Percentiles rank a stretch among this genome's conserved stretches.
Evolutionary conservation across 2,329 filamentous ascomycete species (phyloP).

Genomic region (Epicoccum nigrum): DNA sequence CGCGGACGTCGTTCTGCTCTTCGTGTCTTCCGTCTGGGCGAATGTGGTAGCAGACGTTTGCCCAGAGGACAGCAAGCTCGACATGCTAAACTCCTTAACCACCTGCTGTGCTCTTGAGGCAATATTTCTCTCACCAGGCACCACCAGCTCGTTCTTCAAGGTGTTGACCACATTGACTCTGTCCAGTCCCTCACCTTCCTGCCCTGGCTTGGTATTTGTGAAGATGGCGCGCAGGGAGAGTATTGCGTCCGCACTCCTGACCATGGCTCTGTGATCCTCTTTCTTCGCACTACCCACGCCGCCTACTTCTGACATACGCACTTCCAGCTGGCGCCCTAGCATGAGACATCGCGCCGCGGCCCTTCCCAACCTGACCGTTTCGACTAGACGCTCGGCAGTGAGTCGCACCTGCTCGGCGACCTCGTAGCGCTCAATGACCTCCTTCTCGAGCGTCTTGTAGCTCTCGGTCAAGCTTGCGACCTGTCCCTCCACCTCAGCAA

Average conservation of each 20-base stretch:
- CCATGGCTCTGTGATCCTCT: constrained; percentile 77
- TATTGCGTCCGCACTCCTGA: constrained; percentile 82
- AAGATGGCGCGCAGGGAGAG: constrained; percentile 77
- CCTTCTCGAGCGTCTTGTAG: constrained; percentile 82
- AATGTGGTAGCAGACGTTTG: constrained; percentile 55
- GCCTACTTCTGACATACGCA: constrained; percentile 76
- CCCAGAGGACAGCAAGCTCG: constrained; percentile 53
- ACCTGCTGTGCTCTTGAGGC: constrained; percentile 76
- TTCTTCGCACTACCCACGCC: constrained; percentile 57
- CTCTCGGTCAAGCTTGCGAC: constrained; percentile 80
- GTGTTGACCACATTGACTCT: constrained; percentile 74
- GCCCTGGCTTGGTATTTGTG: constrained; percentile 67
- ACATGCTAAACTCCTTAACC: constrained; percentile 83
- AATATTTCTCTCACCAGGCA: constrained; percentile 75
- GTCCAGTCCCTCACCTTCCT: constrained; percentile 79
- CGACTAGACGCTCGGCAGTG: constrained; percentile 78
- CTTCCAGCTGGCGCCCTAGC: constrained; percentile 83
- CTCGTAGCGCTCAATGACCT: constrained; percentile 84
- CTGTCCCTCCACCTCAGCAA: constrained; percentile 79
- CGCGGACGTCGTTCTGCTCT: constrained; percentile 74
- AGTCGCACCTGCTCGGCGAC: constrained; percentile 81
- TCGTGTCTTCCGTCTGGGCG: constrained; percentile 73
- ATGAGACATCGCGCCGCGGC: constrained; percentile 79
- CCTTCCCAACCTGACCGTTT: constrained; percentile 77
- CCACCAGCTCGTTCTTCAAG: constrained; percentile 71